Base-by-base conservation (phyloP, 805 yeast genomes). In the Tetrapisispora pingtungensis region DNA sequence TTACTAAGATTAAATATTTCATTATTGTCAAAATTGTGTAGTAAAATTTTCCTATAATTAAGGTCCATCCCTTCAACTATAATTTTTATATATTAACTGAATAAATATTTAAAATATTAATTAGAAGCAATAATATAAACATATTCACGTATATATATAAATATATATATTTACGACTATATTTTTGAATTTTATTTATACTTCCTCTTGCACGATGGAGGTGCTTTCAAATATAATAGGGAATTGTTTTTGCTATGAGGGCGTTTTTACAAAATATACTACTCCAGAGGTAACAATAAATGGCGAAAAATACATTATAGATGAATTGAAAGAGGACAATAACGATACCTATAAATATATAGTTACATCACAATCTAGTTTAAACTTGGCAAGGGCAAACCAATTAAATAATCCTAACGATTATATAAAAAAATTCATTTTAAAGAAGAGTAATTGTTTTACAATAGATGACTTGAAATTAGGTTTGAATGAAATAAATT, bases 341-440 rank as follows among this genome's bases (percentile, higher is more conserved):
- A 94, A 93, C 13, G 84, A 83, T 58, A 81, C 95, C 0, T 87
- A 83, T 53, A 95, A 86, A 8, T 89, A 89, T 57, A 67, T 87
- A 66, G 70, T 50, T 66, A 72, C 22, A 7, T 19, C 33, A 22
- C 26, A 40, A n/a, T 27, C 19, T 4, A 24, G 20, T 10, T 13
- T 15, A 12, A 40, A 40, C 17, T 15, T n/a, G 14, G 7, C 31
- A 4, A 24, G 15, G 5, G 13, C 22, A 30, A 27, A 38, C 22
- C 19, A 35, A 31, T 7, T 14, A 37, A 4, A 7, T 10, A 27
- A 20, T 30, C 8, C 12, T 2, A 20, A 34, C 8, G 13, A 26
- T 40, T 34, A 30, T 73, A 32, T 32, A 5, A n/a, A 73, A 32
- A 53, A 66, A 36, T 84, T 77, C 56, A 96, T 96, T 3, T 66